Evolutionary conservation across 495 filamentous ascomycete species (phyloP).

Genomic region (Trichoderma gamsii): DNA sequence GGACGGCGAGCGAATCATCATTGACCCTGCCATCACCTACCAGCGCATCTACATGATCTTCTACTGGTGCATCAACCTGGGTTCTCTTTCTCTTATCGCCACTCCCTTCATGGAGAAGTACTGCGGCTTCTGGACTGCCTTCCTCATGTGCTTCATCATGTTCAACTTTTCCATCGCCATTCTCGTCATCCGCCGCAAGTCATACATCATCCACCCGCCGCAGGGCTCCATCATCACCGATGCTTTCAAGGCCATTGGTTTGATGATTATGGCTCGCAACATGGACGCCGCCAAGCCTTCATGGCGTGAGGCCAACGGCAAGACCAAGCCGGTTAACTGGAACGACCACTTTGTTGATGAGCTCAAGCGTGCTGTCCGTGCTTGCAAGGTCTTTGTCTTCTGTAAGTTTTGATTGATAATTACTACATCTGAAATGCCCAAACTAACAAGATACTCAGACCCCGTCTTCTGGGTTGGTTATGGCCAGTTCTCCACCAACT

Average conservation of each 20-base stretch:
- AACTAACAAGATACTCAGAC: not conserved
- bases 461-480: slow-evolving; percentile 55
- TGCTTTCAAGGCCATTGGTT: slow-evolving; percentile 34
- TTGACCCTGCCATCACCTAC: slow-evolving; percentile 60
- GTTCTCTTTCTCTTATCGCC: slow-evolving; percentile 44
- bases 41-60: slow-evolving; percentile 57
- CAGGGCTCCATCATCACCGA: slow-evolving; percentile 58
- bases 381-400: slow-evolving; percentile 32
- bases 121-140: slow-evolving; percentile 72
- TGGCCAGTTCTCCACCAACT: slow-evolving; percentile 57
- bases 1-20: slow-evolving; percentile 59
- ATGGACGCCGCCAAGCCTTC: slow-evolving; percentile 8
- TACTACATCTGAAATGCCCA: not conserved
- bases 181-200: slow-evolving; percentile 53
- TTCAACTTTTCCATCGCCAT: slow-evolving; percentile 57
- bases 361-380: slow-evolving; percentile 32
- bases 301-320: slow-evolving; percentile 4
- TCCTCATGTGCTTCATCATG: slow-evolving; percentile 51
- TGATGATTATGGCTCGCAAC: slow-evolving; percentile 2
- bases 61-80: slow-evolving; percentile 67
- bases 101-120: slow-evolving; percentile 68
- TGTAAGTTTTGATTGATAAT: slow-evolving; percentile 20
- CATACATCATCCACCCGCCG: slow-evolving; percentile 53
- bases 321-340: not conserved
- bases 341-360: slow-evolving; percentile 47